These are phyloP conservation scores for Heritiera littoralis DNA, from an alignment of 345 rosid species.

Conservation along the genomic window DNA sequence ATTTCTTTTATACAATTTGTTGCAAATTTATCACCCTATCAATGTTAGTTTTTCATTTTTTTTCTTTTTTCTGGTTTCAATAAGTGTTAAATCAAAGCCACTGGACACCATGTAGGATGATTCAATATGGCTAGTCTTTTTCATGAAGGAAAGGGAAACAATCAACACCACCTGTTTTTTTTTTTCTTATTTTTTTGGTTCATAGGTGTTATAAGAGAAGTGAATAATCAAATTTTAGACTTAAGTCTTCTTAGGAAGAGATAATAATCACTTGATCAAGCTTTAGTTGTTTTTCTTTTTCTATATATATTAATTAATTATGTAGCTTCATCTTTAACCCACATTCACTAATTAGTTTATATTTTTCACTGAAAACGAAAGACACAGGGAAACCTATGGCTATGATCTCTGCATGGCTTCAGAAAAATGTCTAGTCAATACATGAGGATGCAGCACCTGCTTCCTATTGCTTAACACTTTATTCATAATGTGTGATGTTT, in stretches of 20 bases:
- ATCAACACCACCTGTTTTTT: neutral
- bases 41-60: too few relatives aligned
- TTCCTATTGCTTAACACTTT: neutral
- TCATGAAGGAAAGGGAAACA: neutral
- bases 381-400: conserved; percentile 23
- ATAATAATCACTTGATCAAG: too few relatives aligned
- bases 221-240: too few relatives aligned
- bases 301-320: neutral
- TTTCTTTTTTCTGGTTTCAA: too few relatives aligned
- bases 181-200: too few relatives aligned
- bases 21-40: too few relatives aligned
- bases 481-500: neutral
- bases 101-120: neutral
- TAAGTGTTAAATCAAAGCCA: neutral
- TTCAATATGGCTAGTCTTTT: conserved; percentile 4
- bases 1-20: too few relatives aligned
- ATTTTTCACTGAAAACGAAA: conserved; percentile 17
- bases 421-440: conserved; percentile 29
- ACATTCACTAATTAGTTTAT: conserved; percentile 22
- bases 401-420: conserved; percentile 24
- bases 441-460: neutral
- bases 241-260: too few relatives aligned
- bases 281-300: neutral
- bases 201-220: too few relatives aligned
- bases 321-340: conserved; percentile 26